These are phyloP conservation scores for Senecio squalidus DNA, from an alignment of 140 eudicot genomes.

Conservation along the genomic window DNA sequence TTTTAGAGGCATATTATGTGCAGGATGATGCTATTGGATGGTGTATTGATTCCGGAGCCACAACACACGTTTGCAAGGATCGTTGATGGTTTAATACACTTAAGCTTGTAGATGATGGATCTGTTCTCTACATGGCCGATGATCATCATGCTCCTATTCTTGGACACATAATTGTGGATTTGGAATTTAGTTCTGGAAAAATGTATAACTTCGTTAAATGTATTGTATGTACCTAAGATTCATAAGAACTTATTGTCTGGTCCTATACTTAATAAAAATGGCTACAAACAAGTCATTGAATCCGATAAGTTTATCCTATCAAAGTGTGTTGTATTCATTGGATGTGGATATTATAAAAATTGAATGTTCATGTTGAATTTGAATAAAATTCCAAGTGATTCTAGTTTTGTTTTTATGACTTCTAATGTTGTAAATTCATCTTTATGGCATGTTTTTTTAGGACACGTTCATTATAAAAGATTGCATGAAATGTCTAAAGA, in stretches of 20 bases:
- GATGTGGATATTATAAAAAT: background rate
- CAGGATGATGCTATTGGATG: background rate
- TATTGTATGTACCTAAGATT: too few relatives aligned
- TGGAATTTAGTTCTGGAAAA: background rate
- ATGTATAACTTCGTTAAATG: background rate
- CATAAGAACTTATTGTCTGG: background rate
- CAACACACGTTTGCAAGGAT: background rate
- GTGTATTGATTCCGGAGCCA: background rate
- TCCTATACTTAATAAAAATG: background rate
- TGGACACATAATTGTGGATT: background rate
- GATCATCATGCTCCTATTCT: background rate
- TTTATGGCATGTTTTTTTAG: background rate
- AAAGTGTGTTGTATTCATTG: background rate
- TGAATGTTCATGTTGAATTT: background rate
- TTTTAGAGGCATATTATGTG: background rate
- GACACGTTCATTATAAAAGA: background rate
- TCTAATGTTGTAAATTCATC: background rate
- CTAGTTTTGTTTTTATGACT: background rate
- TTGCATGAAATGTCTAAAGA: conserved; percentile 11
- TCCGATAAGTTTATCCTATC: background rate
- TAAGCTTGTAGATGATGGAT: background rate
- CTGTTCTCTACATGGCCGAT: background rate
- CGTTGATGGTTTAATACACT: background rate
- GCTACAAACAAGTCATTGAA: background rate
- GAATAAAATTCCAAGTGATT: too few relatives aligned